Evolutionary conservation across 2,329 filamentous ascomycete species (phyloP), one percentile per base, ranked within the genome.

Genomic region (Trichoderma citrinoviride): DNA sequence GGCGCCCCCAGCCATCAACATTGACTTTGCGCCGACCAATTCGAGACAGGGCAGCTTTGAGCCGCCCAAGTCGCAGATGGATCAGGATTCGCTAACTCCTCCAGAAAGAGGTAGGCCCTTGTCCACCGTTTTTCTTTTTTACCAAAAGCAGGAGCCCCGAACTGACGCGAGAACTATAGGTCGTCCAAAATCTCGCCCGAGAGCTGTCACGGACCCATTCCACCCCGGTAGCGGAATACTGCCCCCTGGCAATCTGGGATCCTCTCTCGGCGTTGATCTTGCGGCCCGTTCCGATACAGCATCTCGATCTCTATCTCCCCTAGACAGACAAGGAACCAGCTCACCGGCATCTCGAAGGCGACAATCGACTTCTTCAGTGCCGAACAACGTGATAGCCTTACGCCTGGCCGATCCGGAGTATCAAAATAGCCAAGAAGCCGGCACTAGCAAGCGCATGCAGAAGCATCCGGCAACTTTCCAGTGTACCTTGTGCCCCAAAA

Each of bases 381-480:
- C 85, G 2, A 87, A 86, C 60, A 87, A 87, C 65, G 80, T 85
- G 0, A 86, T 97, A 73, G 95, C 96, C n/a, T 81, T 98, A 46
- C 92, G 93, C 67, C 84, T 98, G 17, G 94, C 93, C 12, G 92
- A 97, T 75, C 93, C 93, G 0, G 90, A 93, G 49, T 90, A 94
- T 67, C 90, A 93, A 63, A 87, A 86, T 25, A 83, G 85, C 5
- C 84, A 85, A 61, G 80, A 84, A 14, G 80, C 80, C 50, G 87
- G 89, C 54, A 84, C 82, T 44, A 79, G 87, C 6, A 96, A 95
- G 75, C 88, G 95, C n/a, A 88, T 92, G 0, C 95, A 99, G 76
- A 99, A 99, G 74, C 95, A 99, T 71, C 95, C 95, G 0, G 95
- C 95, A 7, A 99, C 93, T 0, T 99, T 98, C 78, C 93, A 98